These are phyloP conservation scores for Xylaria scruposa DNA, from an alignment of 495 filamentous ascomycete species.

Conservation along the genomic window DNA sequence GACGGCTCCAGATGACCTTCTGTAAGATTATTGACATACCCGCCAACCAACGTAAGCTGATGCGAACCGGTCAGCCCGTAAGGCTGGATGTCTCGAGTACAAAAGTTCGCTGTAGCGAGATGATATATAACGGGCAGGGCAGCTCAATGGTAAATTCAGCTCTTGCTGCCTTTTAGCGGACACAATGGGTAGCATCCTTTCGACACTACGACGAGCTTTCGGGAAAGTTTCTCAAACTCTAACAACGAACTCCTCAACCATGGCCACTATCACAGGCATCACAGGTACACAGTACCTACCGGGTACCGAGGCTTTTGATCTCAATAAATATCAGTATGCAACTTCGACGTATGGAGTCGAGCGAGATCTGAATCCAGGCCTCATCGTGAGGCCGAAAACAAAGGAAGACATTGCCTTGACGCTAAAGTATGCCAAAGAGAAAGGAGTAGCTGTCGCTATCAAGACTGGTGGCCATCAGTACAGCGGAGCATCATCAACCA, in stretches of 20 bases:
- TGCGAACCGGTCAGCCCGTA: constrained; percentile 9
- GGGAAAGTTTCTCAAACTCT: not conserved
- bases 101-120: not conserved
- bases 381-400: constrained; percentile 46
- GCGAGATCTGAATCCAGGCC: constrained; percentile 42
- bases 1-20: not conserved
- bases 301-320: constrained; percentile 38
- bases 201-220: constrained; percentile 9
- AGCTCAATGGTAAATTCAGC: not conserved
- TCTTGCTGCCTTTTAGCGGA: not conserved
- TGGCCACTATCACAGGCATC: constrained; percentile 39
- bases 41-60: constrained; percentile 23
- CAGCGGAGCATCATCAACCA: constrained; percentile 48
- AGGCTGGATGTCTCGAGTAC: constrained; percentile 12
- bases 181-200: constrained; percentile 12
- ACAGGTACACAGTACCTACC: constrained; percentile 39
- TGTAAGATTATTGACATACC: not conserved
- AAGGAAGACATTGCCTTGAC: constrained; percentile 43
- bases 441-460: constrained; percentile 47
- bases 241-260: not conserved
- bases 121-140: constrained; percentile 4
- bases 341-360: constrained; percentile 44
- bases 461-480: constrained; percentile 51
- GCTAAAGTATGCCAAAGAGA: constrained; percentile 45
- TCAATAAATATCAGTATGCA: constrained; percentile 45